Evolutionary conservation across 805 yeast species (phyloP), one percentile per base, ranked within the genome.

Genomic region (Suhomyces kilbournensis): DNA sequence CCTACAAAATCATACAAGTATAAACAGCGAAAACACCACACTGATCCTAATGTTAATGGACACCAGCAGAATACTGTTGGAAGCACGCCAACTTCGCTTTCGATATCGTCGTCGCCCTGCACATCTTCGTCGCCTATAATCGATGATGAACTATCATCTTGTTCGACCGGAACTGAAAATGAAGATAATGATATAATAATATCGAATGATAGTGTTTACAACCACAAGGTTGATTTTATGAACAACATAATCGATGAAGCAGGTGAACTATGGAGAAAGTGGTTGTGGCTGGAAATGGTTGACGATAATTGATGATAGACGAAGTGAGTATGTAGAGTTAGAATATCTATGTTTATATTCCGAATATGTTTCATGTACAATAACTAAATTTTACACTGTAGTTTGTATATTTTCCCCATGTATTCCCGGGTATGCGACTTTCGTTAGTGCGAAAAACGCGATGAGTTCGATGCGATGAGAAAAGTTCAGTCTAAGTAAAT

Each of bases 241-340:
- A 91, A 88, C 62, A 86, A 85, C 57, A 77, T 90, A 26, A 77
- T 89, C 43, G 71, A 74, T 51, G 92, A 86, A 65, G 92, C 96
- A 2, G 96, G 96, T 30, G 96, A 90, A 62, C 74, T 88, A 43
- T 90, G 96, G 96, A 76, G 97, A 57, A 86, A 84, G 60, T 88
- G 93, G 89, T 70, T 88, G 39, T 88, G 75, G 75, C 58, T 66
- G 56, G 79, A 74, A 54, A 66, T 70, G 70, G 59, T 63, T 44
- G 75, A 70, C 44, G 70, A 68, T 43, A 62, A 60, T 53, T 61
- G 48, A 43, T 20, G 26, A 32, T 32, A 32, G 35, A 32, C n/a
- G n/a, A 32, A 12, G 17, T 26, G 17, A 23, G 19, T 15, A n/a
- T 44, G 46, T 47, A 38, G 42, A 38, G 42, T 7, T 19, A 19